Evolutionary conservation across 2,329 filamentous ascomycete species (phyloP).

Genomic region (Aspergillus sp.): DNA sequence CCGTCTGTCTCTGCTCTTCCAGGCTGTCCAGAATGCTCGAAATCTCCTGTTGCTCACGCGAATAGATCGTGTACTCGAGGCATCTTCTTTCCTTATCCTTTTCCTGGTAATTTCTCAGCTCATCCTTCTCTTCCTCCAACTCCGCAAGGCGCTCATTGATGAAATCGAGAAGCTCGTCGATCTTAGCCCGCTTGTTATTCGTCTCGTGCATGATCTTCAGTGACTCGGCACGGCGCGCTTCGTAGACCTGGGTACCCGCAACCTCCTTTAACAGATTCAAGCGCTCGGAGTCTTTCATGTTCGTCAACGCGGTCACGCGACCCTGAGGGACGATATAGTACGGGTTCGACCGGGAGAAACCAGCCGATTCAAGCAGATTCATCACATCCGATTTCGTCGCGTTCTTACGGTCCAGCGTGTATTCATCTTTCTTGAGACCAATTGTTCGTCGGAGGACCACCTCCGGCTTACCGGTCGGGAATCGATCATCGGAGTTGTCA

Average conservation of each 20-base stretch:
- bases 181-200: slow-evolving; percentile 89
- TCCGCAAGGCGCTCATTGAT: slow-evolving; percentile 88
- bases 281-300: slow-evolving; percentile 96
- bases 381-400: slow-evolving; percentile 92
- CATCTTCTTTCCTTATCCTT: slow-evolving; percentile 90
- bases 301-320: slow-evolving; percentile 90
- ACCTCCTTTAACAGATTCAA: slow-evolving; percentile 92
- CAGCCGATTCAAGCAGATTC: slow-evolving; percentile 91
- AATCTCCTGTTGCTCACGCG: slow-evolving; percentile 80
- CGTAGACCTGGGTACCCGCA: slow-evolving; percentile 96
- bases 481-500: slow-evolving; percentile 94
- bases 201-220: slow-evolving; percentile 97
- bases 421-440: slow-evolving; percentile 97
- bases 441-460: slow-evolving; percentile 90
- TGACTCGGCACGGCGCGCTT: slow-evolving; percentile 84
- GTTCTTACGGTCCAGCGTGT: slow-evolving; percentile 94
- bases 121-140: slow-evolving; percentile 95
- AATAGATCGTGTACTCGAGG: slow-evolving; percentile 90
- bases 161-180: slow-evolving; percentile 85
- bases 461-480: slow-evolving; percentile 88
- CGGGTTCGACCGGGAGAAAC: slow-evolving; percentile 94
- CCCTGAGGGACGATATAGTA: slow-evolving; percentile 99
- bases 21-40: slow-evolving; percentile 75
- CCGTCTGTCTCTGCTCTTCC: slow-evolving; percentile 75
- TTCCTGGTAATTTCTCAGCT: slow-evolving; percentile 88